These are phyloP conservation scores for Trichoderma oligosporum DNA, from an alignment of 2,329 filamentous ascomycete species.

Conservation along the genomic window DNA sequence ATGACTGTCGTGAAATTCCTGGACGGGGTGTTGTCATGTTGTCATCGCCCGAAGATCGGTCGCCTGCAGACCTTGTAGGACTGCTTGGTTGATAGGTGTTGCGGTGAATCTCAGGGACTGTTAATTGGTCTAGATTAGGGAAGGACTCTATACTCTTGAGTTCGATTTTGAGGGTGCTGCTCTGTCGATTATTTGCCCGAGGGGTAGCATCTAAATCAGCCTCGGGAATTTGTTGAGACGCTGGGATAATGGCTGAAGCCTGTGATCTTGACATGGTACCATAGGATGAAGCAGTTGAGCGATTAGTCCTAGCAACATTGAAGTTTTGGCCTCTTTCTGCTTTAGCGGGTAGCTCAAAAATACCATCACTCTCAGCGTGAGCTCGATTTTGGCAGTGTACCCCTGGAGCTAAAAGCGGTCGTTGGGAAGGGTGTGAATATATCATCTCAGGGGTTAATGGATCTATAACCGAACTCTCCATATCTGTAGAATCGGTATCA, in stretches of 20 bases:
- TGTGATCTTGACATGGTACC: slow-evolving; percentile 32
- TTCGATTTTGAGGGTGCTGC: slow-evolving; percentile 10
- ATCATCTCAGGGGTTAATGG: neutral
- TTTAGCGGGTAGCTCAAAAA: slow-evolving; percentile 21
- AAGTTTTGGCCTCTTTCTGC: slow-evolving; percentile 21
- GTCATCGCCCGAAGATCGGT: slow-evolving; percentile 25
- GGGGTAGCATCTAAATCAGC: neutral
- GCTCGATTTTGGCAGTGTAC: neutral
- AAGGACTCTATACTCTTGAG: slow-evolving; percentile 24
- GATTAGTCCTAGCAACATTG: slow-evolving; percentile 15
- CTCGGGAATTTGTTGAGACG: slow-evolving; percentile 18
- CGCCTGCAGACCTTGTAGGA: slow-evolving; percentile 23
- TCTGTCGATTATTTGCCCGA: slow-evolving; percentile 3
- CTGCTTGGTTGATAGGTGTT: slow-evolving; percentile 25
- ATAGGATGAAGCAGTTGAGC: slow-evolving; percentile 28
- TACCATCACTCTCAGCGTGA: neutral
- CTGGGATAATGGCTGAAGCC: neutral
- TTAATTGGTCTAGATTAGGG: slow-evolving; percentile 24
- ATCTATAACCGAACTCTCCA: slow-evolving; percentile 21
- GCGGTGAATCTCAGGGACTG: slow-evolving; percentile 15
- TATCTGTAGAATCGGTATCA: slow-evolving; percentile 32
- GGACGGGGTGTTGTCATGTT: slow-evolving; percentile 38
- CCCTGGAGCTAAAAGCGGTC: slow-evolving; percentile 25
- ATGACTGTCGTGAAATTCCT: slow-evolving; percentile 50
- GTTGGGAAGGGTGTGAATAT: slow-evolving; percentile 19